These are phyloP conservation scores for Scheffersomyces spartinae DNA, from an alignment of 805 yeast species.

Conservation along the genomic window DNA sequence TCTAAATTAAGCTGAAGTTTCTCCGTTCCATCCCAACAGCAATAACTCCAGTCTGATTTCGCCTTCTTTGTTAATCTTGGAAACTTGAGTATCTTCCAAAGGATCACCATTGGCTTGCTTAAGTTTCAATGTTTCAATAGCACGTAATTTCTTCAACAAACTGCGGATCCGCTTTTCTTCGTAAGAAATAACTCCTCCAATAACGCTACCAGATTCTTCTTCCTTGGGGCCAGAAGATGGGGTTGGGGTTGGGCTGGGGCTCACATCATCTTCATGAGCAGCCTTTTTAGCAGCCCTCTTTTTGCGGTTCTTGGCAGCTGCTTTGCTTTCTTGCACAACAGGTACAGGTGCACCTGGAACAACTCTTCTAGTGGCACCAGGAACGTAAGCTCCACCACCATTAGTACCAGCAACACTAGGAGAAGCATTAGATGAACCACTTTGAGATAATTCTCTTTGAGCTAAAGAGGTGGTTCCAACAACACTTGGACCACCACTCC, in stretches of 20 bases:
- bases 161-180: slow-evolving; percentile 92
- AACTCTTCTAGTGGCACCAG: slow-evolving; percentile 25
- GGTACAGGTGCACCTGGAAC: slow-evolving; percentile 45
- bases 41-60: slow-evolving; percentile 66
- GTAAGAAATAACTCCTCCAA: slow-evolving; percentile 54
- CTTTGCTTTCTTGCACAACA: slow-evolving; percentile 38
- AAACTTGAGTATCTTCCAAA: slow-evolving; percentile 85
- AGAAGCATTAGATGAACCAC: slow-evolving; percentile 6
- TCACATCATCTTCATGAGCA: slow-evolving; percentile 8
- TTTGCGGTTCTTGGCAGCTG: slow-evolving; percentile 65
- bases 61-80: slow-evolving; percentile 80
- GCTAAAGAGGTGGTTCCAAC: slow-evolving; percentile 39
- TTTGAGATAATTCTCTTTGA: slow-evolving; percentile 41
- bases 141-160: slow-evolving; percentile 83
- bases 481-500: slow-evolving; percentile 12
- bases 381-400: slow-evolving; percentile 13
- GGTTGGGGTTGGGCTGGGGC: slow-evolving; percentile 4
- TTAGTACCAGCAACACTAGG: slow-evolving; percentile 9
- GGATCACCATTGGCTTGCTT: slow-evolving; percentile 76
- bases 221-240: slow-evolving; percentile 5
- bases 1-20: too few relatives aligned
- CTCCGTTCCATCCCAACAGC: slow-evolving; percentile 70
- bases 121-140: slow-evolving; percentile 83
- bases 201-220: slow-evolving; percentile 27
- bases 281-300: slow-evolving; percentile 55